Percentiles rank a stretch among this genome's conserved stretches.
Evolutionary conservation across 805 yeast species (phyloP).

Genomic region (Huiozyma sinensis): DNA sequence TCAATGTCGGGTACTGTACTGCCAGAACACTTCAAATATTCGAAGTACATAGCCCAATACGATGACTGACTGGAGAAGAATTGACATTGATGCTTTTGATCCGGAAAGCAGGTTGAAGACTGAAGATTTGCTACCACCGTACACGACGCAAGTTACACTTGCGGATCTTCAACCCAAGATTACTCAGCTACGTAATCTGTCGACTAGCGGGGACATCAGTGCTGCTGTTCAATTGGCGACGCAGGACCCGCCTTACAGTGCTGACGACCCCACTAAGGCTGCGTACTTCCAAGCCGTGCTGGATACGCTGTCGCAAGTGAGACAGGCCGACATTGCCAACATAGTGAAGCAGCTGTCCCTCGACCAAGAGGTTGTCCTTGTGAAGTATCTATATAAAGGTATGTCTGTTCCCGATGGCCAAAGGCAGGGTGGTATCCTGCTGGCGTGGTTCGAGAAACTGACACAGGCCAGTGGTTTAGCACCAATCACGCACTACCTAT

Average conservation of each 20-base stretch:
- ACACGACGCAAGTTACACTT: slow-evolving; percentile 37
- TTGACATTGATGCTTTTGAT: slow-evolving; percentile 85
- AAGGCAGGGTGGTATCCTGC: slow-evolving; percentile 73
- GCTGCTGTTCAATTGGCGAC: slow-evolving; percentile 59
- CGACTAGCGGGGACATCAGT: slow-evolving; percentile 61
- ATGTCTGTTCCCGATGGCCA: slow-evolving; percentile 72
- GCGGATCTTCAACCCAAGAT: slow-evolving; percentile 47
- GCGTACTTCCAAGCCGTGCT: slow-evolving; percentile 47
- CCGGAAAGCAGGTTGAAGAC: slow-evolving; percentile 61
- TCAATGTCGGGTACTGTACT: no score
- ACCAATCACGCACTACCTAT: slow-evolving; percentile 73
- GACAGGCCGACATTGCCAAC: slow-evolving; percentile 53
- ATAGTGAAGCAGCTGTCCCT: slow-evolving; percentile 48
- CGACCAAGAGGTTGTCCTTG: slow-evolving; percentile 64
- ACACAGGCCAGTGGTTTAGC: slow-evolving; percentile 80
- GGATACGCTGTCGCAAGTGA: slow-evolving; percentile 59
- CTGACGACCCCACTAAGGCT: slow-evolving; percentile 38
- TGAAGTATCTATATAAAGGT: slow-evolving; percentile 78
- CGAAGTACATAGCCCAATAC: no score
- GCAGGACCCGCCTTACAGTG: slow-evolving; percentile 74
- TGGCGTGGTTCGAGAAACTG: slow-evolving; percentile 88
- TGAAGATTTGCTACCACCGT: slow-evolving; percentile 51
- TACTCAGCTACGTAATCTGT: slow-evolving; percentile 46
- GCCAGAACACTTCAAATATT: no score
- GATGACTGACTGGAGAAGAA: slow-evolving; percentile 72